Conservation (phyloP, 1,284 basidiomycete species). For the Sphaerobolus stellatus region DNA sequence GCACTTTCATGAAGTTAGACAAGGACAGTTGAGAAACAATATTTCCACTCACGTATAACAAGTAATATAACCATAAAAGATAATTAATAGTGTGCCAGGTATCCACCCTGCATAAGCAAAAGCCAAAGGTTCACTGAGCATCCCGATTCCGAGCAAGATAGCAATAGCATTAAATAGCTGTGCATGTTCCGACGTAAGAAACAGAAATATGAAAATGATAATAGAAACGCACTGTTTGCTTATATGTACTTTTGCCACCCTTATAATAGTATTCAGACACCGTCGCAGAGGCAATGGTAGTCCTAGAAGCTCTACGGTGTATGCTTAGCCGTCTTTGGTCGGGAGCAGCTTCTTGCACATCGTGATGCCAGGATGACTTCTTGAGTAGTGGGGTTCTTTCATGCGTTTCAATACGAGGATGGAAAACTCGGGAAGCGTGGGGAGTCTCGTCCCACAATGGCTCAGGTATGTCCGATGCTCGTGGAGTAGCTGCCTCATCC, state of each 20-base stretch:
- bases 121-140: conserved; percentile 86
- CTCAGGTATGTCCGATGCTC: not conserved
- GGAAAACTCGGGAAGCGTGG: not conserved
- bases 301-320: not conserved
- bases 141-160: conserved; percentile 84
- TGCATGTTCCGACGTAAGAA: not conserved
- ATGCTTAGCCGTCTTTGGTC: not conserved
- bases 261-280: conserved; percentile 23
- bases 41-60: conserved; percentile 76
- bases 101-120: conserved; percentile 89
- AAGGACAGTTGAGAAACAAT: conserved; percentile 6
- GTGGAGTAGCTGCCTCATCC: not conserved
- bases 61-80: conserved; percentile 77
- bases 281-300: conserved; percentile 16
- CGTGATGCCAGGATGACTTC: not conserved
- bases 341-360: not conserved
- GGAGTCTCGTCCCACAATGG: conserved; percentile 9
- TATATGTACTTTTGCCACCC: conserved; percentile 70
- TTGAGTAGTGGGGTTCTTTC: conserved; percentile 7
- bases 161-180: conserved; percentile 91
- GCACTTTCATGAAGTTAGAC: conserved; percentile 48
- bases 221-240: conserved; percentile 70
- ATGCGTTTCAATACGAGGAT: not conserved
- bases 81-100: conserved; percentile 68
- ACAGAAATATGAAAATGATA: conserved; percentile 6